Evolutionary conservation across 148 eudicot genomes (phyloP).

Genomic region (Spergularia marina): DNA sequence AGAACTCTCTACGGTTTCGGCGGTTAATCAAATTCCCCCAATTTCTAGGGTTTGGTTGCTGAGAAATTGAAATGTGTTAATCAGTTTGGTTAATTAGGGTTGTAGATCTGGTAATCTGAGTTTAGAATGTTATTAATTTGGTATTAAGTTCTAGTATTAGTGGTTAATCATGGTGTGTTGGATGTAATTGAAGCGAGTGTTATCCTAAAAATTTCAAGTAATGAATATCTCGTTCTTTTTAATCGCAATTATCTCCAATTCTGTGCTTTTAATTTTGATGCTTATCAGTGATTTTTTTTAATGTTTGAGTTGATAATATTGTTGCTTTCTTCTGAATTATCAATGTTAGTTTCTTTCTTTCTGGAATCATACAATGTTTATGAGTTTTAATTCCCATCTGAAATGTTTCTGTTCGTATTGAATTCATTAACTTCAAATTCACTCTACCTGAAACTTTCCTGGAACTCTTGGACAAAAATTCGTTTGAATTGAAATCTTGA

Average conservation of each 20-base stretch:
- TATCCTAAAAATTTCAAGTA: not conserved
- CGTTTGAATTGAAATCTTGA: too few relatives aligned
- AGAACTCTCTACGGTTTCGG: constrained; percentile 47
- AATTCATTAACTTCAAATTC: too few relatives aligned
- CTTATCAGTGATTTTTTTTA: not conserved
- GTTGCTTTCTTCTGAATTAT: not conserved
- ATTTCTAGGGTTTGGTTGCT: constrained; percentile 13
- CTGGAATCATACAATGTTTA: too few relatives aligned
- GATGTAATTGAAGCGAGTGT: constrained; percentile 16
- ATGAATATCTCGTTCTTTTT: constrained; percentile 17
- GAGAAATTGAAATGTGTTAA: not conserved
- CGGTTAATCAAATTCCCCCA: constrained; percentile 18
- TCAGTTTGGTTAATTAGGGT: not conserved
- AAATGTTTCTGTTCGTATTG: too few relatives aligned
- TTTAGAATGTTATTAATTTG: not conserved
- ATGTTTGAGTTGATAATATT: too few relatives aligned
- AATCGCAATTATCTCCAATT: too few relatives aligned
- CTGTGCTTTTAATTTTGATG: too few relatives aligned
- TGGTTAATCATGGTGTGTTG: not conserved
- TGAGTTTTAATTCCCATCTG: too few relatives aligned
- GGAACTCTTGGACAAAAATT: too few relatives aligned
- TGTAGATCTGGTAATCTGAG: not conserved
- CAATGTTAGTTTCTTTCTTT: too few relatives aligned
- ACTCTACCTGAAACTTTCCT: too few relatives aligned
- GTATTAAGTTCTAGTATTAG: not conserved